phyloP scores from a whole-genome alignment of 129 eudicot genomes.

The Arctium minus region DNA sequence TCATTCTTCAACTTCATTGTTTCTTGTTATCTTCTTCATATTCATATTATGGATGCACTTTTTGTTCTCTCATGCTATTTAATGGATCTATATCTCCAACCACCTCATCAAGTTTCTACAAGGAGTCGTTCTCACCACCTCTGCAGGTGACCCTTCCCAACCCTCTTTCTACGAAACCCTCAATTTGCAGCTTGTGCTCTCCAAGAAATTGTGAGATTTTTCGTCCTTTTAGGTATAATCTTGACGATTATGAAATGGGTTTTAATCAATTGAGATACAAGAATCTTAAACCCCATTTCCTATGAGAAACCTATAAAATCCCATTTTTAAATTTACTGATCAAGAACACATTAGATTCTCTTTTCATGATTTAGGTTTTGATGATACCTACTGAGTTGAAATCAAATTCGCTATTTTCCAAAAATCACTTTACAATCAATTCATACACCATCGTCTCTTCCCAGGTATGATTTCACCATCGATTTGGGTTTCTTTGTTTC shows the following conservation, averaged over 20 bases:
- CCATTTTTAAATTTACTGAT: neutral
- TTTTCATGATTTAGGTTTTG: neutral
- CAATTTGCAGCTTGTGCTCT: neutral
- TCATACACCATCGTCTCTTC: too few species aligned
- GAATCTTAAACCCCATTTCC: neutral
- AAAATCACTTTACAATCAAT: neutral
- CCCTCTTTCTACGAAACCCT: neutral
- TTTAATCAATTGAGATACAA: neutral
- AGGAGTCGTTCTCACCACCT: neutral
- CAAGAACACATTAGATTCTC: neutral
- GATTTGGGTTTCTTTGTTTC: conserved; percentile 18
- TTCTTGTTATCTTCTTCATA: too few species aligned
- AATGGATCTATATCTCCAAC: neutral
- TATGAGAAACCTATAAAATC: neutral
- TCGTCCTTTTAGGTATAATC: neutral
- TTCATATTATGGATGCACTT: too few species aligned
- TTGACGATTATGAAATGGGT: conserved; percentile 3
- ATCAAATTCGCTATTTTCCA: conserved; percentile 6
- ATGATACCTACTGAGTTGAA: neutral
- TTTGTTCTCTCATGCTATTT: too few species aligned
- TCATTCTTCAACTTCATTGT: too few species aligned
- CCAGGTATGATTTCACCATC: too few species aligned
- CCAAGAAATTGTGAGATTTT: neutral
- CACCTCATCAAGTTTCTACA: too few species aligned
- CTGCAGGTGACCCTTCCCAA: neutral